These are phyloP conservation scores for Wickerhamiella australiensis DNA, from an alignment of 805 yeast species.

Conservation along the genomic window DNA sequence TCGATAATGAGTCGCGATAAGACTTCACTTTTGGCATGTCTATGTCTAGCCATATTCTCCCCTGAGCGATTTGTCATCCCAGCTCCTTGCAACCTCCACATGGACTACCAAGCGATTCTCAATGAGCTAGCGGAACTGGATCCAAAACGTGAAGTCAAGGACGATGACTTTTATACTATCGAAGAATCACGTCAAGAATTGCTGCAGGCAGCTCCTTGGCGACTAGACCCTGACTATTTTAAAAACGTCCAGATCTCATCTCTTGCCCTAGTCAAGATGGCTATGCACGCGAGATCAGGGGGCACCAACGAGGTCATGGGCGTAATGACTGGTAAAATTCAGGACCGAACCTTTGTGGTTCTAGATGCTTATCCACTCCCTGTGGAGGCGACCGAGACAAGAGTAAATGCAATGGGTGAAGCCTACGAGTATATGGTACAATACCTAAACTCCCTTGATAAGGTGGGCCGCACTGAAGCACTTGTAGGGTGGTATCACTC, in stretches of 20 bases:
- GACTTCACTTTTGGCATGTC: too few relatives aligned
- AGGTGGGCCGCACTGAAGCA: slow-evolving; percentile 45
- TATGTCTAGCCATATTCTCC: too few relatives aligned
- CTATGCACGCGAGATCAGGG: slow-evolving; percentile 74
- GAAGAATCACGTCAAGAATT: slow-evolving; percentile 4
- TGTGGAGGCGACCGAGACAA: slow-evolving; percentile 89
- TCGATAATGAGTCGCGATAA: too few relatives aligned
- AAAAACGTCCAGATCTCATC: slow-evolving; percentile 61
- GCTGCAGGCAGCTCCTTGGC: slow-evolving; percentile 10
- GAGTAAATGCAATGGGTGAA: slow-evolving; percentile 89
- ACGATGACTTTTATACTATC: slow-evolving; percentile 1
- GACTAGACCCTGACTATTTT: slow-evolving; percentile 12
- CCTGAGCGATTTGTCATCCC: neutral
- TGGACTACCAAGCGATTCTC: slow-evolving; percentile 10
- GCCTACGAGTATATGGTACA: slow-evolving; percentile 93
- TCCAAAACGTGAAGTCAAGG: slow-evolving; percentile 7
- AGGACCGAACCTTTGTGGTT: slow-evolving; percentile 43
- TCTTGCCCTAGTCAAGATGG: slow-evolving; percentile 73
- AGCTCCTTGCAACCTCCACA: neutral
- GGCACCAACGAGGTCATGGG: slow-evolving; percentile 93
- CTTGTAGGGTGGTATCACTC: slow-evolving; percentile 96
- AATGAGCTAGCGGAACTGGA: slow-evolving; percentile 10
- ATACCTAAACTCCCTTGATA: slow-evolving; percentile 45
- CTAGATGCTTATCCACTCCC: slow-evolving; percentile 79
- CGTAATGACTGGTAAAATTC: slow-evolving; percentile 67